These are phyloP conservation scores for Pythium pyrilobum DNA, from an alignment of 352 stramenopile genomes.

Conservation along the genomic window DNA sequence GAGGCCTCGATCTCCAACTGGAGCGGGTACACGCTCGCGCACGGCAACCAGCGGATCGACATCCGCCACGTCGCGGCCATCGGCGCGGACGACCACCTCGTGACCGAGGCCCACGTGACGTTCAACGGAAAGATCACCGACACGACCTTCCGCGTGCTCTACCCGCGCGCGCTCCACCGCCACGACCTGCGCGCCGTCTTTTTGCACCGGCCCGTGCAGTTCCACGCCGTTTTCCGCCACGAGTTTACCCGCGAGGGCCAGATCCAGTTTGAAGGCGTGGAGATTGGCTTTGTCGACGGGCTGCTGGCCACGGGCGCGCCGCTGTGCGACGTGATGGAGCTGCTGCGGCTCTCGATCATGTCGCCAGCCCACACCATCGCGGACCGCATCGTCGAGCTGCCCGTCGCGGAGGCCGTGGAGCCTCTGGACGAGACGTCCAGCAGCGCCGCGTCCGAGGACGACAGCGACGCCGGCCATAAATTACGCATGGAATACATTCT, in stretches of 20 bases:
- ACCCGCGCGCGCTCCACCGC: conserved; percentile 12
- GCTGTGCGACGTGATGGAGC: conserved; percentile 8
- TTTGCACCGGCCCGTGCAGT: conserved; percentile 10
- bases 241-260: conserved; percentile 17
- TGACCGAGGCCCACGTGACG: conserved; percentile 15
- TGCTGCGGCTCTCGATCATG: conserved; percentile 15
- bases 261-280: conserved; percentile 14
- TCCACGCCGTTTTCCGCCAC: conserved; percentile 15
- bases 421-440: conserved; percentile 8
- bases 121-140: conserved; percentile 16
- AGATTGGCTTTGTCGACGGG: conserved; percentile 15
- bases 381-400: not conserved
- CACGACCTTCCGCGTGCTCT: conserved; percentile 16
- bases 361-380: conserved; percentile 6
- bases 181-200: conserved; percentile 13
- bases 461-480: not conserved
- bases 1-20: conserved; percentile 18
- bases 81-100: conserved; percentile 11
- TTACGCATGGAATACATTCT: conserved; percentile 18
- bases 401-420: not conserved
- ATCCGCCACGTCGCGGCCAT: conserved; percentile 2
- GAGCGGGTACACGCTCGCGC: conserved; percentile 13
- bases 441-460: not conserved
- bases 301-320: conserved; percentile 9
- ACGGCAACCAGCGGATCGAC: conserved; percentile 12